Evolutionary conservation across 1,284 basidiomycete genomes (phyloP), one percentile per base, ranked within the genome.

Genomic region (Phenoliferia sp.): DNA sequence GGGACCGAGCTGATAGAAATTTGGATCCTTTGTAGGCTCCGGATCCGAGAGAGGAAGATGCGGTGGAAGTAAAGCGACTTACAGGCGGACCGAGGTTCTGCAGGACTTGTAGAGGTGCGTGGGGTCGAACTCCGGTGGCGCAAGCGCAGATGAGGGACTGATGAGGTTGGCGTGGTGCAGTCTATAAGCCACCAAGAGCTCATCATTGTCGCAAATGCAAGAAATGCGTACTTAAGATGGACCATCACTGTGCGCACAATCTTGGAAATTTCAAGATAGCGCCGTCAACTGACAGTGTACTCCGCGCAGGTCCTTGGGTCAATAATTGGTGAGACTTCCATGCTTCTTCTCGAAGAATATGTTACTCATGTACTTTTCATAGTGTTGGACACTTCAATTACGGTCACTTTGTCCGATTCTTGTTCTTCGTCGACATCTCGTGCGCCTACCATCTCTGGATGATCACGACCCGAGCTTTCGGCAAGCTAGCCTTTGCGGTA

Each of bases 351-450:
- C 28, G 12, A 4, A 26, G 17, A 9, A 19, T 6, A 22, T 26
- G 10, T 12, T 10, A 29, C 5, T 29, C 7, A 59, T n/a, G 10
- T 12, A 6, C 6, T 28, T 32, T 91, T 76, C 92, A 91, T 77
- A 92, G 92, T 77, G 88, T 96, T 71, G 94, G 93, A 0, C 88
- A 92, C 79, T 85, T 84, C 80, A 97, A 95, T 79, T 88, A 94
- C 70, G 89, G 88, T 0, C 86, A 94, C 80, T 98, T 98, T 77
- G 82, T 96, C 64, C 89, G 94, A 28, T 97, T 97, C 80, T 85
- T 97, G 2, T 88, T 94, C 79, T 94, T 85, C 74, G 94, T 99
- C 64, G 90, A 95, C 77, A 54, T 94, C n/a, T 87, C 91, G 9
- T 92, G 90, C 77, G 74, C 85, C 2, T 94, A 92, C 76, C 92